Evolutionary conservation across 331 rosid species (phyloP).

Genomic region (Acacia pycnantha): DNA sequence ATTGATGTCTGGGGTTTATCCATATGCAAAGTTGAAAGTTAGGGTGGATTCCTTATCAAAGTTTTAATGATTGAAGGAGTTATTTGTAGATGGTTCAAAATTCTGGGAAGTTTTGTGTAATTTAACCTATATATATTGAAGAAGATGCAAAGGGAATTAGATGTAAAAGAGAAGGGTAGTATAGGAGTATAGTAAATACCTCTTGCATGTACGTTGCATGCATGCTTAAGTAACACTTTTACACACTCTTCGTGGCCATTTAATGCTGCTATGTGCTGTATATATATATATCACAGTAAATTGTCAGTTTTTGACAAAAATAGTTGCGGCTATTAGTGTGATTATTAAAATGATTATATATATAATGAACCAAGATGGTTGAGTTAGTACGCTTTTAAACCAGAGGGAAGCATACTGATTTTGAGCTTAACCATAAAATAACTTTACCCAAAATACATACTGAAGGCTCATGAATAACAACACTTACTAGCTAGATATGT

Average conservation of each 20-base stretch:
- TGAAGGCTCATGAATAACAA: background rate
- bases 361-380: background rate
- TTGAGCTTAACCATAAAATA: background rate
- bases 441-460: background rate
- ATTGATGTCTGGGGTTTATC: too few relatives aligned
- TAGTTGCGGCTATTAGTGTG: background rate
- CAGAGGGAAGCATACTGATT: background rate
- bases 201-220: conserved; percentile 53
- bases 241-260: conserved; percentile 78
- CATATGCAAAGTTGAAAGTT: too few relatives aligned
- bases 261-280: conserved; percentile 77
- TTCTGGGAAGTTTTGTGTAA: too few relatives aligned
- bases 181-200: conserved; percentile 40
- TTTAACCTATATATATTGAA: background rate
- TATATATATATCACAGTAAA: conserved; percentile 14
- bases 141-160: background rate
- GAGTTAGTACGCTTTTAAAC: background rate
- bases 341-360: background rate
- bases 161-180: background rate
- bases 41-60: too few relatives aligned
- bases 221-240: conserved; percentile 60
- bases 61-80: too few relatives aligned
- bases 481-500: background rate
- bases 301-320: conserved; percentile 6
- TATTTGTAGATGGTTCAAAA: too few relatives aligned